Percentiles rank a stretch among this genome's conserved stretches.
These are phyloP conservation scores for Ceratocystis papillata DNA, from an alignment of 2,329 filamentous ascomycete genomes.

Conservation along the genomic window DNA sequence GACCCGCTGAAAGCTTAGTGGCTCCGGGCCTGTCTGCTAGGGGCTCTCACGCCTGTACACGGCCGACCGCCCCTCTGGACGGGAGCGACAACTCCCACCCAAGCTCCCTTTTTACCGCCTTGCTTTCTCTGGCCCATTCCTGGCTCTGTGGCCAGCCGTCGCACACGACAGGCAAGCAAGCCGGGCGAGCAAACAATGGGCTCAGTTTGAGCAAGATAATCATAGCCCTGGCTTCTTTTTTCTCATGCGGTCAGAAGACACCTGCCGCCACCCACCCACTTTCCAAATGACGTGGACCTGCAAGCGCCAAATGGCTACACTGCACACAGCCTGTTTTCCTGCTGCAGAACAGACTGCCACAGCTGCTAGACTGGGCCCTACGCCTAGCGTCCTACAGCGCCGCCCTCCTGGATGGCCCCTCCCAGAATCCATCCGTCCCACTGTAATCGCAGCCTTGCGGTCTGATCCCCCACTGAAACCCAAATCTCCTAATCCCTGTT, in stretches of 20 bases:
- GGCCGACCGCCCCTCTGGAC: not conserved
- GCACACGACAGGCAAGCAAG: not conserved
- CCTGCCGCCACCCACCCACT: too few species aligned
- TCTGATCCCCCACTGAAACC: constrained; percentile 13
- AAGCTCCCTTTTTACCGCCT: not conserved
- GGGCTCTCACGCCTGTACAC: not conserved
- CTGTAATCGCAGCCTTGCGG: not conserved
- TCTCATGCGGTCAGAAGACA: too few species aligned
- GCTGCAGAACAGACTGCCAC: too few species aligned
- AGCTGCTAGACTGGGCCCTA: too few species aligned
- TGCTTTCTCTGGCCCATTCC: not conserved
- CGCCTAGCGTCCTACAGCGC: not conserved
- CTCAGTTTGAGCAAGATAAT: not conserved
- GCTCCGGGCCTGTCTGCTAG: not conserved
- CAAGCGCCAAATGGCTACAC: too few species aligned
- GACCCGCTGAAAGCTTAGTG: too few species aligned
- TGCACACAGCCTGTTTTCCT: too few species aligned
- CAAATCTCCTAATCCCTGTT: not conserved
- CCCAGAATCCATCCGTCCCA: not conserved
- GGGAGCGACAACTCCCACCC: too few species aligned
- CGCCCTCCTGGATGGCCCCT: not conserved
- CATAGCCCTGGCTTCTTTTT: not conserved
- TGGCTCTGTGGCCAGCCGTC: not conserved
- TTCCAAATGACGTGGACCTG: too few species aligned
- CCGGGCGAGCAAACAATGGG: not conserved